phyloP scores from a whole-genome alignment of 208 protist species.

The Zelonia costaricensis region DNA sequence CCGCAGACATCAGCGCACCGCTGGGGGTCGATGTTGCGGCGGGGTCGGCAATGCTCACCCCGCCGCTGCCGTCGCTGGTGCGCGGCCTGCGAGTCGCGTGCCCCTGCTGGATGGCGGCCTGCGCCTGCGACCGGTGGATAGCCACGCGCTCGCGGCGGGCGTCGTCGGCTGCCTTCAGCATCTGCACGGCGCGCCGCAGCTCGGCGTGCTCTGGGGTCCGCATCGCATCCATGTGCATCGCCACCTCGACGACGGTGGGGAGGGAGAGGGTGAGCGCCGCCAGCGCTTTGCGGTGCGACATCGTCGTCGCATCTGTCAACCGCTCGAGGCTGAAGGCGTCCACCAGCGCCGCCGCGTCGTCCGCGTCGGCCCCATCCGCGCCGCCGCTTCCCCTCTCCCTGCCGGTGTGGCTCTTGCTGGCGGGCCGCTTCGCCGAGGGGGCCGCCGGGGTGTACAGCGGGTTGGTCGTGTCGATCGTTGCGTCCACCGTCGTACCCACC shows the following conservation, averaged over 20 bases:
- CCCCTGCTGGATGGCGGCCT: slow-evolving; percentile 25
- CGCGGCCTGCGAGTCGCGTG: background rate
- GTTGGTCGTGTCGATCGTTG: slow-evolving; percentile 34
- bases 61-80: background rate
- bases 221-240: slow-evolving; percentile 68
- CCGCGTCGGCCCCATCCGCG: background rate
- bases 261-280: slow-evolving; percentile 66
- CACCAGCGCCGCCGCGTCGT: slow-evolving; percentile 30
- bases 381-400: background rate
- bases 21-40: background rate
- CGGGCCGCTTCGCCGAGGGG: background rate
- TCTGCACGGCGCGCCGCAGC: slow-evolving; percentile 42
- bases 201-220: slow-evolving; percentile 40
- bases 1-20: background rate
- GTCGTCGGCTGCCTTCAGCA: slow-evolving; percentile 77
- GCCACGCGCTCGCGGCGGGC: slow-evolving; percentile 62
- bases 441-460: slow-evolving; percentile 28
- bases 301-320: slow-evolving; percentile 42
- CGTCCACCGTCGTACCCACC: slow-evolving; percentile 29
- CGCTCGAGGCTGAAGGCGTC: slow-evolving; percentile 38
- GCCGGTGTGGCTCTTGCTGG: background rate
- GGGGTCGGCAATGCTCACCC: too few species aligned
- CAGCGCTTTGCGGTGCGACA: slow-evolving; percentile 66
- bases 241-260: slow-evolving; percentile 65
- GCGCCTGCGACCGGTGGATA: slow-evolving; percentile 36